Percentiles rank a stretch among this genome's conserved stretches.
phyloP scores from a whole-genome alignment of 2,329 filamentous ascomycete species.

The Gyromitra esculenta region DNA sequence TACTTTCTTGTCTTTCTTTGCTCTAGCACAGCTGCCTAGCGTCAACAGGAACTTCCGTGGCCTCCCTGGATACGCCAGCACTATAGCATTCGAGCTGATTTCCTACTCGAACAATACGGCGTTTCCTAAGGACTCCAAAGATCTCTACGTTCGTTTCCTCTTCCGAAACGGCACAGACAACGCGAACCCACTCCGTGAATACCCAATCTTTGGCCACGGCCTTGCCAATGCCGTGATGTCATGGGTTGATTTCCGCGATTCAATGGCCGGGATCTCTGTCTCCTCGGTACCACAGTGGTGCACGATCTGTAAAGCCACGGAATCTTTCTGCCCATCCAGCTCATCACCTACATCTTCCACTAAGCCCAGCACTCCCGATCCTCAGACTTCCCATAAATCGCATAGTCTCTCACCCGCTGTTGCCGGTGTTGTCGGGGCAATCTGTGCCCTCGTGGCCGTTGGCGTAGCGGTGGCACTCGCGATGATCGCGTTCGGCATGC shows the following conservation, averaged over 20 bases:
- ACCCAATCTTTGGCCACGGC: constrained; percentile 66
- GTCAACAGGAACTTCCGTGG: constrained; percentile 74
- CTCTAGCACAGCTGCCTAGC: constrained; percentile 64
- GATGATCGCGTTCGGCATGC: constrained; percentile 48
- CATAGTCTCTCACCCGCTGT: constrained; percentile 34
- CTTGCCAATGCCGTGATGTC: constrained; percentile 42
- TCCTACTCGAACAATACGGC: constrained; percentile 61
- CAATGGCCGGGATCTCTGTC: constrained; percentile 53
- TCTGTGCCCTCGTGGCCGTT: constrained; percentile 50
- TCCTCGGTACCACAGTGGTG: constrained; percentile 55
- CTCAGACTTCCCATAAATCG: neutral
- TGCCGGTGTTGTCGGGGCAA: constrained; percentile 56
- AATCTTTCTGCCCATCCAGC: constrained; percentile 48
- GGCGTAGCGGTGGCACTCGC: constrained; percentile 38
- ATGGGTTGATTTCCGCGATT: constrained; percentile 54
- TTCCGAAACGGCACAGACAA: constrained; percentile 67
- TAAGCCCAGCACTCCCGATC: neutral
- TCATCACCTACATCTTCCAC: neutral
- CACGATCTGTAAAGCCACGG: constrained; percentile 49
- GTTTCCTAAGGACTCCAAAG: constrained; percentile 57
- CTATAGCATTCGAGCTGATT: constrained; percentile 79
- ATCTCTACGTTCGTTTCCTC: constrained; percentile 68
- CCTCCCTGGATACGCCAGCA: constrained; percentile 83
- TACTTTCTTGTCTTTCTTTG: constrained; percentile 68
- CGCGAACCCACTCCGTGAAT: constrained; percentile 61